These are phyloP conservation scores for Cenchrus fungigraminus DNA, from an alignment of 176 grass and related monocot species.

Conservation along the genomic window DNA sequence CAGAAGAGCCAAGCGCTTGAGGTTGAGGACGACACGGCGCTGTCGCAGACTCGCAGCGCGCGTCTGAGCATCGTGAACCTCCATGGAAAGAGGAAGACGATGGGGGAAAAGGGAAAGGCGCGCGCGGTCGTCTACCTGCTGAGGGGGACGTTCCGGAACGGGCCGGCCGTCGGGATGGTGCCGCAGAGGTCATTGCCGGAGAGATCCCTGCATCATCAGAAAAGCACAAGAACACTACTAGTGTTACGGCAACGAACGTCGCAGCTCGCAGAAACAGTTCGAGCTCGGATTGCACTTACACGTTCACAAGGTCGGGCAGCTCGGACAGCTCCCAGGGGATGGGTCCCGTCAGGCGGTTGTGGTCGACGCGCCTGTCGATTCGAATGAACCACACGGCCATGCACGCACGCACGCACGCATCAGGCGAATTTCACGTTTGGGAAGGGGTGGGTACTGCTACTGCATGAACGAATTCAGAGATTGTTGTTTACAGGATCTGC, in stretches of 20 bases:
- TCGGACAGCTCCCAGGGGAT: conserved; percentile 69
- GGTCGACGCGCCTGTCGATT: conserved; percentile 57
- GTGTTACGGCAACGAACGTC: background rate
- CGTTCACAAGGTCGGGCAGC: conserved; percentile 36
- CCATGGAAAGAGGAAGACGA: no score
- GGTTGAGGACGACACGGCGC: no score
- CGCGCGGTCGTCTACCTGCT: conserved; percentile 42
- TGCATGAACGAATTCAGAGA: background rate
- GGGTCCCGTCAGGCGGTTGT: conserved; percentile 70
- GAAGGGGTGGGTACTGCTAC: background rate
- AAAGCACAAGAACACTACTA: background rate
- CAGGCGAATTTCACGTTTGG: background rate
- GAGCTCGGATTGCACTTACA: conserved; percentile 48
- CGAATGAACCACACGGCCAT: background rate
- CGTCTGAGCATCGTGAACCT: no score
- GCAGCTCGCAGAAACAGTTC: no score
- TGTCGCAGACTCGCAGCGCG: no score
- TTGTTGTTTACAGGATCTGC: conserved; percentile 44
- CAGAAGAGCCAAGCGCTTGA: no score
- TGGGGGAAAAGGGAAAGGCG: no score
- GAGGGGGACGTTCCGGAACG: conserved; percentile 53
- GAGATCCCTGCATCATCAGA: conserved; percentile 56
- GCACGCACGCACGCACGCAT: background rate
- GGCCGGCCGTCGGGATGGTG: conserved; percentile 63
- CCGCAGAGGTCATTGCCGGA: conserved; percentile 81